These are phyloP conservation scores for Haplosporangium gracile DNA, from an alignment of 192 early-diverging fungal species.

Conservation along the genomic window DNA sequence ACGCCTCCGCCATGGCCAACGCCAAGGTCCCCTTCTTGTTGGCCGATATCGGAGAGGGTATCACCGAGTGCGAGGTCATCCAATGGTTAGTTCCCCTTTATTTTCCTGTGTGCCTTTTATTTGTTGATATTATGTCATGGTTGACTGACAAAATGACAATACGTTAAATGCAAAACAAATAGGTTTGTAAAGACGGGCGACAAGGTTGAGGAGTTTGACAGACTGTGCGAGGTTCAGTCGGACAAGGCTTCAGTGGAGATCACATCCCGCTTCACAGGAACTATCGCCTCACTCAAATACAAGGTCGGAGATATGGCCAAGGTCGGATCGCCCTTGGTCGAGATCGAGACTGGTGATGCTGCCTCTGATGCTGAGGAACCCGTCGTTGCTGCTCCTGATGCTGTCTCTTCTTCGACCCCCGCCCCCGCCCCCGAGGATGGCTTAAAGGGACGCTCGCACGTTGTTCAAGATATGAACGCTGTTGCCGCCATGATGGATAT, in stretches of 20 bases:
- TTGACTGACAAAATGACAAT: background rate
- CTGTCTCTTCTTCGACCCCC: slow-evolving; percentile 13
- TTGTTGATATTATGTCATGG: background rate
- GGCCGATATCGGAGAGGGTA: slow-evolving; percentile 99
- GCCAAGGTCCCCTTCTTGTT: slow-evolving; percentile 83
- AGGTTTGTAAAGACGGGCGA: slow-evolving; percentile 96
- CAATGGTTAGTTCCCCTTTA: slow-evolving; percentile 80
- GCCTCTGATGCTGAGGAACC: slow-evolving; percentile 27
- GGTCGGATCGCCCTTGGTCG: slow-evolving; percentile 91
- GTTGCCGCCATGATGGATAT: slow-evolving; percentile 46
- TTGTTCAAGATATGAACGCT: slow-evolving; percentile 49
- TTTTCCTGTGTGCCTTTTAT: background rate
- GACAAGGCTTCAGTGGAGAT: slow-evolving; percentile 99
- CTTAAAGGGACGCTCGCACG: slow-evolving; percentile 41
- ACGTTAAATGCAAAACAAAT: background rate
- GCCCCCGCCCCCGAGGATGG: slow-evolving; percentile 26
- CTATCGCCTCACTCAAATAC: slow-evolving; percentile 84
- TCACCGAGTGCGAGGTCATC: slow-evolving; percentile 97
- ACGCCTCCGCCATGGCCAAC: slow-evolving; percentile 52
- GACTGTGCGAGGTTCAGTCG: slow-evolving; percentile 96
- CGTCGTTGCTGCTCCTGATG: slow-evolving; percentile 17
- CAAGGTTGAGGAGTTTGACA: slow-evolving; percentile 90
- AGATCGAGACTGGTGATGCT: slow-evolving; percentile 77
- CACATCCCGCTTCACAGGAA: slow-evolving; percentile 94
- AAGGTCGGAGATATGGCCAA: slow-evolving; percentile 89